A percentile compares a stretch with the other conserved stretches of the same genome.
phyloP scores from a whole-genome alignment of 2,329 filamentous ascomycete species.

The Aureobasidium melanogenum region DNA sequence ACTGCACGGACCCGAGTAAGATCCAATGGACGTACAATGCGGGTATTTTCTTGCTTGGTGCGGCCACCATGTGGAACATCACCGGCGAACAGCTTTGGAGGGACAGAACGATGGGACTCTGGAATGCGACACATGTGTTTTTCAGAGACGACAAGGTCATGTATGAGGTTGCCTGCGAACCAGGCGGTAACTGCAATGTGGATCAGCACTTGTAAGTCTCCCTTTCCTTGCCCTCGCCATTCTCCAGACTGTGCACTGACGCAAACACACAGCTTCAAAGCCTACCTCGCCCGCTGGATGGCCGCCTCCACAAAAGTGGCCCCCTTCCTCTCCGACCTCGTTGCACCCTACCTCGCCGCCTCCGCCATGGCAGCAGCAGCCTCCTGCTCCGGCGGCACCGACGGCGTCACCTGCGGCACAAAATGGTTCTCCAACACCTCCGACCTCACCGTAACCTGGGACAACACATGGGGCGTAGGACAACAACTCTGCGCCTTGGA shows the following conservation, averaged over 20 bases:
- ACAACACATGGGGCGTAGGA: constrained; percentile 34
- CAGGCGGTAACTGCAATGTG: constrained; percentile 46
- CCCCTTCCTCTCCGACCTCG: constrained; percentile 28
- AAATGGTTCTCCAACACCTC: constrained; percentile 28
- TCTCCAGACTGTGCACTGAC: too few species aligned
- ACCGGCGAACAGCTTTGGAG: constrained; percentile 32
- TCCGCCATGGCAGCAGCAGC: constrained; percentile 36
- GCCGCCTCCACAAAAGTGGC: constrained; percentile 37
- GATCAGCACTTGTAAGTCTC: constrained; percentile 46
- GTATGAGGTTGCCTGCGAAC: constrained; percentile 59
- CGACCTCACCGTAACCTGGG: constrained; percentile 21
- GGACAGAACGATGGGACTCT: constrained; percentile 45
- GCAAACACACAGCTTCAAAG: constrained; percentile 40
- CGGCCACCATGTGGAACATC: constrained; percentile 50
- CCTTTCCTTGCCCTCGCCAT: not conserved
- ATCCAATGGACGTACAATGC: constrained; percentile 42
- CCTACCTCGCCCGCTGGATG: constrained; percentile 52
- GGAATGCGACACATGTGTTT: constrained; percentile 37
- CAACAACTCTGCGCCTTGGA: constrained; percentile 45
- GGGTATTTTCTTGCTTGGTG: constrained; percentile 46
- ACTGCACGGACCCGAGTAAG: constrained; percentile 35
- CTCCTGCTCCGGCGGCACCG: constrained; percentile 33
- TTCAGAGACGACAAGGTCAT: constrained; percentile 53
- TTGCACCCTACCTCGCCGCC: constrained; percentile 30
- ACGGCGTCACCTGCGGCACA: constrained; percentile 33